Evolutionary conservation across 2,329 filamentous ascomycete genomes (phyloP), one percentile per base, ranked within the genome.

Genomic region (Hypoxylon rubiginosum): DNA sequence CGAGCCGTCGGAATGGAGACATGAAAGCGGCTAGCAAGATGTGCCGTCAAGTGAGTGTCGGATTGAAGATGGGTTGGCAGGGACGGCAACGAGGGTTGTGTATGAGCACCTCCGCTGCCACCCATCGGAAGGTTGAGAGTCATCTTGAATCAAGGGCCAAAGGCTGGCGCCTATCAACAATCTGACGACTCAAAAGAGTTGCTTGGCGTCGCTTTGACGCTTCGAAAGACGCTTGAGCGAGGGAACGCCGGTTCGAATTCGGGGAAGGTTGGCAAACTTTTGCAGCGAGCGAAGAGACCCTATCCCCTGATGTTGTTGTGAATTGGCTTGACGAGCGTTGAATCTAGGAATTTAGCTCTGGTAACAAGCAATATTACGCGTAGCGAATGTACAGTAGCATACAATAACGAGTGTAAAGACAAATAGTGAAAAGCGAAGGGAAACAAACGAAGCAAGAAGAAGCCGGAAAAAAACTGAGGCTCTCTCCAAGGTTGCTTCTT

Each of bases 21-120:
- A 82, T 99, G 96, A 80, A 97, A 99, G 58, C 95, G 93, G 79
- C 88, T 93, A 73, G 92, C 93, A 67, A 96, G 87, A 79, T 95
- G 92, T 56, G 91, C 91, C 3, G 92, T 96, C 71, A 95, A 83
- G 75, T 93, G 90, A 49, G 91, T 92, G 75, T 93, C 91, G 72
- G 89, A 90, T 81, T 94, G 91, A 55, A 90, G 86, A 83, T 94
- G 96, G 67, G 92, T 89, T 51, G 96, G 95, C 71, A 99, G 85
- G 67, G 93, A 90, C 21, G 95, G 94, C 74, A 99, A 84, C 66
- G 95, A 97, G 62, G 93, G 88, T 81, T 97, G 93, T 68, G 86
- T 93, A 83, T 90, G 93, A 81, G 88, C 86, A 66, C 88, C 88
- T 79, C 85, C 86, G 76, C 77, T 78, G 76, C 81, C 79, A 65